Evolutionary conservation across 1,284 basidiomycete species (phyloP).

Genomic region (Blastosporella zonata): DNA sequence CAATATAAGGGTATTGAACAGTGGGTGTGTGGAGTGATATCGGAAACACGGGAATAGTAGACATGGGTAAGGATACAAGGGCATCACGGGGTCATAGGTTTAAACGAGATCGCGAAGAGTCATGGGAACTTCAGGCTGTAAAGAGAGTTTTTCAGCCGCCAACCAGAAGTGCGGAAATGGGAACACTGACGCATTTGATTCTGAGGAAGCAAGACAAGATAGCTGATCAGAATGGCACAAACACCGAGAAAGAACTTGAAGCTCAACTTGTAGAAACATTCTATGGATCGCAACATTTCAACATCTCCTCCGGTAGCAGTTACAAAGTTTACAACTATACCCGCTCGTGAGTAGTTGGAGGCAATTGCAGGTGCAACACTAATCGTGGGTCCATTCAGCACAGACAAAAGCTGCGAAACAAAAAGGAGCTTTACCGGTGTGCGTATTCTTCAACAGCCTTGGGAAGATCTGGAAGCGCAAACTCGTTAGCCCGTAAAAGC

Average conservation of each 20-base stretch:
- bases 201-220: conserved; percentile 38
- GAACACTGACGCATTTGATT: conserved; percentile 80
- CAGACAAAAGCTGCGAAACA: not conserved
- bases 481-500: not conserved
- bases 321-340: conserved; percentile 92
- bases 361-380: conserved; percentile 82
- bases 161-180: not conserved
- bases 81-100: conserved; percentile 44
- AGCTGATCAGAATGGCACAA: not conserved
- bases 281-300: conserved; percentile 95
- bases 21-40: conserved; percentile 33
- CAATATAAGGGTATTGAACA: conserved; percentile 67
- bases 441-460: conserved; percentile 96
- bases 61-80: conserved; percentile 74
- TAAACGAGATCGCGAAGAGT: conserved; percentile 83
- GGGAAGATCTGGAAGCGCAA: conserved; percentile 69
- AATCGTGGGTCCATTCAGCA: conserved; percentile 12
- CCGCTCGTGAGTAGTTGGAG: conserved; percentile 76
- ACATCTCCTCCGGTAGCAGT: conserved; percentile 96
- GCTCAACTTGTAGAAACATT: conserved; percentile 89
- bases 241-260: not conserved
- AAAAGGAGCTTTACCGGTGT: conserved; percentile 60
- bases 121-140: conserved; percentile 82
- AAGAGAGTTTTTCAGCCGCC: conserved; percentile 1
- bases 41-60: conserved; percentile 29